A percentile compares a stretch with the other conserved stretches of the same genome.
Evolutionary conservation across 148 eudicot genomes (phyloP).

Genomic region (Oxyria digyna): DNA sequence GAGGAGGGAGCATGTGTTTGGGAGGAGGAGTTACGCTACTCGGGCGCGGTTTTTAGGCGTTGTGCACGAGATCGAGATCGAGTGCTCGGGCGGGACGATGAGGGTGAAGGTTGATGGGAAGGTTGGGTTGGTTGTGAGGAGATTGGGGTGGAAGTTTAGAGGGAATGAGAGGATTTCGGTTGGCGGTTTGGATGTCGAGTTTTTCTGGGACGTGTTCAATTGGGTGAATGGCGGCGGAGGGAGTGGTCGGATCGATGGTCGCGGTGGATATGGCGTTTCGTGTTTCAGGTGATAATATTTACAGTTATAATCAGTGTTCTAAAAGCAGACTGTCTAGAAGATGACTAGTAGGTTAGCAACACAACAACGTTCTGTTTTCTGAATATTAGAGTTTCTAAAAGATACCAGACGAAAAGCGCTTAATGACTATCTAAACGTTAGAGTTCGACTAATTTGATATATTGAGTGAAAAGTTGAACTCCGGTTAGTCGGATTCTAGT

Average conservation of each 20-base stretch:
- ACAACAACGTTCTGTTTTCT: too few species aligned
- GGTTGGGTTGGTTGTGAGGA: constrained; percentile 27
- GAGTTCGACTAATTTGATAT: too few species aligned
- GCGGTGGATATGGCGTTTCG: constrained; percentile 30
- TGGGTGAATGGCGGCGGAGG: constrained; percentile 26
- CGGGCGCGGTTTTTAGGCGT: constrained; percentile 27
- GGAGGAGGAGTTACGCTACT: constrained; percentile 27
- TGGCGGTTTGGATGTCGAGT: constrained; percentile 33
- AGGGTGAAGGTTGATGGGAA: constrained; percentile 40
- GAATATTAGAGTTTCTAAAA: too few species aligned
- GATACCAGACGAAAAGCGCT: too few species aligned
- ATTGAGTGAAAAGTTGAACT: too few species aligned
- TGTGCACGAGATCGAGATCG: constrained; percentile 37
- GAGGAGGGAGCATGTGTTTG: constrained; percentile 47
- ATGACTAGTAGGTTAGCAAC: too few species aligned
- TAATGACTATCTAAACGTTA: too few species aligned
- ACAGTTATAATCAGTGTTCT: too few species aligned
- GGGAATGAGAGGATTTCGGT: constrained; percentile 44
- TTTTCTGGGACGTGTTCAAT: constrained; percentile 56
- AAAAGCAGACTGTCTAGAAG: too few species aligned
- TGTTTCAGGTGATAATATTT: too few species aligned
- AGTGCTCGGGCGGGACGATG: constrained; percentile 39
- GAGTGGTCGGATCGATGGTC: neutral
- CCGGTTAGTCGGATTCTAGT: too few species aligned
- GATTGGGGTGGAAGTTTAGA: constrained; percentile 53